These are phyloP conservation scores for Termitomyces sp. DNA, from an alignment of 768 basidiomycete genomes.

Conservation along the genomic window DNA sequence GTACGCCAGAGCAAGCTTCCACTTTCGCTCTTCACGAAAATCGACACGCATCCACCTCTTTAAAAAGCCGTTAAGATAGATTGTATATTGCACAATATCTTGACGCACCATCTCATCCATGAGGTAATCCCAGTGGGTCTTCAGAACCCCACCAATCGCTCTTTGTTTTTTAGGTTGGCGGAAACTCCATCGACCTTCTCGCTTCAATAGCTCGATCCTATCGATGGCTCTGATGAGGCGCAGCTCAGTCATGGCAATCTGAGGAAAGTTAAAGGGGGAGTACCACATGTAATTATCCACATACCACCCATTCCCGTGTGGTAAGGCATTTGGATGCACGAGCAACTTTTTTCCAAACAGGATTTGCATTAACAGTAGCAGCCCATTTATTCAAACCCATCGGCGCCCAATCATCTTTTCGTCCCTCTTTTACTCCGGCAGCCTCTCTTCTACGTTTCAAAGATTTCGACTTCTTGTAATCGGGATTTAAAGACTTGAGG, in stretches of 20 bases:
- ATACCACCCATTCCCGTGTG: conserved; percentile 78
- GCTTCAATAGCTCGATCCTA: conserved; percentile 78
- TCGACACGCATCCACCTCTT: conserved; percentile 97
- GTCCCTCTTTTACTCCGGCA: conserved; percentile 21
- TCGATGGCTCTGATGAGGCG: conserved; percentile 76
- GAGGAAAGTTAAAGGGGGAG: not conserved
- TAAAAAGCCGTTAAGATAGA: conserved; percentile 5
- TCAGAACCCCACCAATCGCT: conserved; percentile 64
- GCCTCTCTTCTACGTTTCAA: conserved; percentile 32
- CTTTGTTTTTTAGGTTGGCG: conserved; percentile 94
- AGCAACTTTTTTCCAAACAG: conserved; percentile 63
- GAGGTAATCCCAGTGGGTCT: conserved; percentile 93
- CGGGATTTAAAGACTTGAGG: conserved; percentile 46
- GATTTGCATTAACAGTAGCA: conserved; percentile 71
- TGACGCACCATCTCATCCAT: conserved; percentile 88
- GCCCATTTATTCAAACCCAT: conserved; percentile 69
- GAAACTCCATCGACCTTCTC: conserved; percentile 81
- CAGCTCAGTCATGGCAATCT: conserved; percentile 80
- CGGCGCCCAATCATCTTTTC: conserved; percentile 55
- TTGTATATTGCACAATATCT: not conserved
- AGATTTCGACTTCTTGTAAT: conserved; percentile 36
- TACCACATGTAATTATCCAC: conserved; percentile 19
- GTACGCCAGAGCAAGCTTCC: conserved; percentile 85
- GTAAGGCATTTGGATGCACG: conserved; percentile 73
- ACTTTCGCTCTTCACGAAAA: conserved; percentile 89